Conservation (phyloP, 73 alveolate genomes). For the Paramecium biaurelia region DNA sequence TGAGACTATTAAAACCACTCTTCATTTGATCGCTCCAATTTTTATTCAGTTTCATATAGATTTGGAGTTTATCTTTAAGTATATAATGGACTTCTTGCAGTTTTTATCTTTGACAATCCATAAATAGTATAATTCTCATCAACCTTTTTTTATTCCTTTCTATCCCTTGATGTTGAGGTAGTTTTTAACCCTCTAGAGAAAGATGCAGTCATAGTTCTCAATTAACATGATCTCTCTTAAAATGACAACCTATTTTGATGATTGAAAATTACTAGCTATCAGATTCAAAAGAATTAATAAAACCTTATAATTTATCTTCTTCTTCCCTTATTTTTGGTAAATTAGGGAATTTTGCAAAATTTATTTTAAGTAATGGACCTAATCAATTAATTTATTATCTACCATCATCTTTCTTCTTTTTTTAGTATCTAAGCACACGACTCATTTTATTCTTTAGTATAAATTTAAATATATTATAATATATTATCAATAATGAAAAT, state of each 20-base stretch:
- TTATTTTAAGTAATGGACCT: neutral
- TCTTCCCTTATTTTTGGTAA: conserved; percentile 25
- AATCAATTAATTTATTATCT: neutral
- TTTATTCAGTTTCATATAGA: neutral
- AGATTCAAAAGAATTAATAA: conserved; percentile 10
- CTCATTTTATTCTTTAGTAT: neutral
- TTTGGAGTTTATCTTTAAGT: neutral
- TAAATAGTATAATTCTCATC: neutral
- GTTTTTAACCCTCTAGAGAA: neutral
- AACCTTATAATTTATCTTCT: neutral
- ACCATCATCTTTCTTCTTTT: neutral
- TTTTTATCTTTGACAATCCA: conserved; percentile 16
- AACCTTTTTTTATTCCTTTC: neutral
- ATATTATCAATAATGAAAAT: neutral
- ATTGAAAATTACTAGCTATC: neutral
- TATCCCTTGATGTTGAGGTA: neutral
- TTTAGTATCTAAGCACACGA: neutral
- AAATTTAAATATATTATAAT: neutral
- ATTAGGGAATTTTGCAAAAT: neutral
- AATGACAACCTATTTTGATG: neutral
- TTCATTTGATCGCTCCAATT: neutral
- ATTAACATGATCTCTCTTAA: neutral
- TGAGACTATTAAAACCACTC: neutral
- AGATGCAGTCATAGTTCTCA: neutral
- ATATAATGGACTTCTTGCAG: neutral